A percentile compares a stretch with the other conserved stretches of the same genome.
Conservation (phyloP, 331 rosid species). For the Pyrus hybrid region DNA sequence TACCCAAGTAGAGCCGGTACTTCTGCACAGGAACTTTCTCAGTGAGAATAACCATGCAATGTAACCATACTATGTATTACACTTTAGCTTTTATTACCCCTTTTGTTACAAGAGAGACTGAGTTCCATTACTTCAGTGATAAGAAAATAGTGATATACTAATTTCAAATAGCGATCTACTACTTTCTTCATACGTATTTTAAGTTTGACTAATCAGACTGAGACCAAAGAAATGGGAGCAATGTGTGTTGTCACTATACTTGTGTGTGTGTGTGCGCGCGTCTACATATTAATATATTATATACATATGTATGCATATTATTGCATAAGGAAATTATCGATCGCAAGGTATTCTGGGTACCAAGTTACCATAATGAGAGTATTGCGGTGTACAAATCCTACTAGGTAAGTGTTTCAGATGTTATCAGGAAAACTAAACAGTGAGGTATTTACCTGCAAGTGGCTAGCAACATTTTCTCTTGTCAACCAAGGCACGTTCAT, state of each 20-base stretch:
- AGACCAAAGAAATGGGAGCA: neutral
- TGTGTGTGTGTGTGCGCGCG: too few species aligned
- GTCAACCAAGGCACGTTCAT: conserved; percentile 93
- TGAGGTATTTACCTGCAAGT: conserved; percentile 67
- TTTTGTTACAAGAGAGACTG: too few species aligned
- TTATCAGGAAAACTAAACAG: conserved; percentile 4
- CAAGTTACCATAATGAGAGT: neutral
- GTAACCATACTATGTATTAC: conserved; percentile 2
- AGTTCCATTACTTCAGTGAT: too few species aligned
- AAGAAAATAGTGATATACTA: too few species aligned
- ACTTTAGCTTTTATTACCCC: neutral
- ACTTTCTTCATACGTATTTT: too few species aligned
- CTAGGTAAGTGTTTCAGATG: neutral
- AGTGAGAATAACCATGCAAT: conserved; percentile 6
- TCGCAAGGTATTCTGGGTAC: neutral
- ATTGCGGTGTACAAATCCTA: neutral
- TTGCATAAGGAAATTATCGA: neutral
- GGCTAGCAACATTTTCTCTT: conserved; percentile 96
- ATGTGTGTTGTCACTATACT: neutral
- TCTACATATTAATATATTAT: too few species aligned
- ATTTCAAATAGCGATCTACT: too few species aligned
- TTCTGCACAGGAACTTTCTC: conserved; percentile 46
- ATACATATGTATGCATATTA: neutral
- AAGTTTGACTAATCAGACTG: neutral
- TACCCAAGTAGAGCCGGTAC: conserved; percentile 85